Conservation (phyloP, 225 moss, liverwort and hornwort genomes). For the Bryoerythrophyllum caledonicum region DNA sequence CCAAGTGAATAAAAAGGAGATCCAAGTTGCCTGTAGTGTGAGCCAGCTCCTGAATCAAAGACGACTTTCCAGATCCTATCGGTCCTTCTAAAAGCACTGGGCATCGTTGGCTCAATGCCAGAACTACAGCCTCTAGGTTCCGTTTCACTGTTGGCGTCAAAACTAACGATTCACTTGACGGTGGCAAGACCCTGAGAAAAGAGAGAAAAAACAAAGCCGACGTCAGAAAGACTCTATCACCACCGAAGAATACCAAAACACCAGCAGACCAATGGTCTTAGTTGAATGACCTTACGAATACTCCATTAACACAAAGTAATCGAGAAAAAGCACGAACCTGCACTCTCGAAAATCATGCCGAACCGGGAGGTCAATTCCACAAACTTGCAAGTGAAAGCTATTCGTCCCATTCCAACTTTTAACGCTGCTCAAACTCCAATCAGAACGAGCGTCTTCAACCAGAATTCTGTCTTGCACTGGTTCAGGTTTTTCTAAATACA, state of each 20-base stretch:
- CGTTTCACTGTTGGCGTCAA: constrained; percentile 80
- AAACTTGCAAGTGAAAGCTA: constrained; percentile 72
- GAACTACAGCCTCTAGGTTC: constrained; percentile 87
- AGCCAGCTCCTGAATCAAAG: constrained; percentile 88
- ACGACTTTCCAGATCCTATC: constrained; percentile 89
- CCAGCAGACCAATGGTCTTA: too few species aligned
- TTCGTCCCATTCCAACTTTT: constrained; percentile 53
- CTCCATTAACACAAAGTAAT: constrained; percentile 1
- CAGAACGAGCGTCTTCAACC: constrained; percentile 24
- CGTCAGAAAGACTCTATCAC: constrained; percentile 22
- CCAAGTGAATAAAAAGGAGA: constrained; percentile 84
- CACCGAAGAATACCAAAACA: too few species aligned
- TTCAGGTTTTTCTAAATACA: constrained; percentile 59
- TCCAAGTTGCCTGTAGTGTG: constrained; percentile 79
- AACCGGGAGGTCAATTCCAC: constrained; percentile 86
- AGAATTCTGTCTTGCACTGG: constrained; percentile 3
- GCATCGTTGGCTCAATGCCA: constrained; percentile 87
- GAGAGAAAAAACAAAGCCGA: not conserved
- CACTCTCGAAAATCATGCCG: constrained; percentile 49
- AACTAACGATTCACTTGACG: constrained; percentile 53
- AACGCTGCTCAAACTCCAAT: constrained; percentile 49
- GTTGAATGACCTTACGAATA: too few species aligned
- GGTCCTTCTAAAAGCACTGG: constrained; percentile 96
- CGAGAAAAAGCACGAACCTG: constrained; percentile 37
- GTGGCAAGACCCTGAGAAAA: constrained; percentile 38